Evolutionary conservation across 2,329 filamentous ascomycete species (phyloP).

Genomic region (Aureobasidium sp.): DNA sequence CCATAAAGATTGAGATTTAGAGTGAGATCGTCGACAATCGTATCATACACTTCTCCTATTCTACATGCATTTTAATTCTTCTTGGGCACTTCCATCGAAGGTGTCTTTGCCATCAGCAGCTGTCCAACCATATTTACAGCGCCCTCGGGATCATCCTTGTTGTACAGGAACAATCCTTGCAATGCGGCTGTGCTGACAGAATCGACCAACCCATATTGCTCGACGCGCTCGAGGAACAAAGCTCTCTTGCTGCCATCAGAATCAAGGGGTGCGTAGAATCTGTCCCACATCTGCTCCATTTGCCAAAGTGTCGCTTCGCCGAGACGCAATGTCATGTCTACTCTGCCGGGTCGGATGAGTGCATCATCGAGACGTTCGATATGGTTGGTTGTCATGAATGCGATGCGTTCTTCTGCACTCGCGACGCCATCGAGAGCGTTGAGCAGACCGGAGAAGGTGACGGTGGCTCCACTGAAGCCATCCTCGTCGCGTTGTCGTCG

Average conservation of each 20-base stretch:
- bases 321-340: conserved; percentile 86
- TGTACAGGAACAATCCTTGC: conserved; percentile 89
- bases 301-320: conserved; percentile 82
- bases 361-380: conserved; percentile 83
- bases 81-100: conserved; percentile 3
- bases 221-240: conserved; percentile 62
- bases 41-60: not conserved
- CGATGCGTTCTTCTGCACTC: conserved; percentile 84
- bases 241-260: conserved; percentile 50
- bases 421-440: conserved; percentile 71
- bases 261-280: conserved; percentile 86
- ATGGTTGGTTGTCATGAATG: conserved; percentile 92
- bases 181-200: conserved; percentile 79
- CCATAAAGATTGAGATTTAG: not conserved
- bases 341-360: conserved; percentile 78
- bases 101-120: conserved; percentile 16
- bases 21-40: not conserved
- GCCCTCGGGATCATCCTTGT: conserved; percentile 83
- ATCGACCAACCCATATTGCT: conserved; percentile 61
- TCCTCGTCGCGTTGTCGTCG: conserved; percentile 67
- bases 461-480: conserved; percentile 77
- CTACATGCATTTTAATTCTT: not conserved
- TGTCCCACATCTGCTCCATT: conserved; percentile 80
- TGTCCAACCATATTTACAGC: conserved; percentile 50
- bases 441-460: conserved; percentile 87